Evolutionary conservation across 1,284 basidiomycete genomes (phyloP).

Genomic region (Cutaneotrichosporon cutaneum): DNA sequence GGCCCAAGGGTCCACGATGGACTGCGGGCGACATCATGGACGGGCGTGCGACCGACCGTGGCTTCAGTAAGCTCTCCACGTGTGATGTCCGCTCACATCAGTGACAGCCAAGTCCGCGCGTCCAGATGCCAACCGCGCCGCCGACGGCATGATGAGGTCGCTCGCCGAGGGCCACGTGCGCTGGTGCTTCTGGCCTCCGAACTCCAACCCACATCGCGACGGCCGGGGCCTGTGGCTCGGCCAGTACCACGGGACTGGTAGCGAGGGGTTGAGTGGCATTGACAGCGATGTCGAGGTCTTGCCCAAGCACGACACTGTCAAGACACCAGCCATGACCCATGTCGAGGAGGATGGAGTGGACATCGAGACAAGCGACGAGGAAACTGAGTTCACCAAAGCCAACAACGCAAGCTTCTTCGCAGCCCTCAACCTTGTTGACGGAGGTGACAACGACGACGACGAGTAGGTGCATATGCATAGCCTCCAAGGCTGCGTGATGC

Average conservation of each 20-base stretch:
- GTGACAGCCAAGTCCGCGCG: slow-evolving; percentile 85
- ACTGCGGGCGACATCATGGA: slow-evolving; percentile 67
- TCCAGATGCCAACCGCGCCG: slow-evolving; percentile 81
- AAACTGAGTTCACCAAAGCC: slow-evolving; percentile 10
- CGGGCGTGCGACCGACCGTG: slow-evolving; percentile 70
- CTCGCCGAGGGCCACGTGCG: slow-evolving; percentile 73
- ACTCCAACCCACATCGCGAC: slow-evolving; percentile 24
- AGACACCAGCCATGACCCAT: slow-evolving; percentile 34
- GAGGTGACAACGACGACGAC: slow-evolving; percentile 32
- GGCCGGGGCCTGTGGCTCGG: slow-evolving; percentile 26
- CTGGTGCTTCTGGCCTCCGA: slow-evolving; percentile 80
- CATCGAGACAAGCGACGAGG: slow-evolving; percentile 25
- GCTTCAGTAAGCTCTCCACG: slow-evolving; percentile 56
- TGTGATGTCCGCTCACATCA: slow-evolving; percentile 15
- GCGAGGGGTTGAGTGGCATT: slow-evolving; percentile 27
- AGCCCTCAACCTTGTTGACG: slow-evolving; percentile 45
- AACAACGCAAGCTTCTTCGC: slow-evolving; percentile 46
- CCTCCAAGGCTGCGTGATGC: too few relatives aligned
- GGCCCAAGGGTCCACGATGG: slow-evolving; percentile 5
- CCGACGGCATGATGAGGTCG: slow-evolving; percentile 75
- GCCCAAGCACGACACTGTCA: slow-evolving; percentile 19
- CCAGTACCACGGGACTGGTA: slow-evolving; percentile 30
- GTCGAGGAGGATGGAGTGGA: slow-evolving; percentile 31
- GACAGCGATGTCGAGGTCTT: slow-evolving; percentile 20
- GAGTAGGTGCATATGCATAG: neutral